Percentiles rank a stretch among this genome's conserved stretches.
These are phyloP conservation scores for Canariomyces notabilis DNA, from an alignment of 2,329 filamentous ascomycete species.

Conservation along the genomic window DNA sequence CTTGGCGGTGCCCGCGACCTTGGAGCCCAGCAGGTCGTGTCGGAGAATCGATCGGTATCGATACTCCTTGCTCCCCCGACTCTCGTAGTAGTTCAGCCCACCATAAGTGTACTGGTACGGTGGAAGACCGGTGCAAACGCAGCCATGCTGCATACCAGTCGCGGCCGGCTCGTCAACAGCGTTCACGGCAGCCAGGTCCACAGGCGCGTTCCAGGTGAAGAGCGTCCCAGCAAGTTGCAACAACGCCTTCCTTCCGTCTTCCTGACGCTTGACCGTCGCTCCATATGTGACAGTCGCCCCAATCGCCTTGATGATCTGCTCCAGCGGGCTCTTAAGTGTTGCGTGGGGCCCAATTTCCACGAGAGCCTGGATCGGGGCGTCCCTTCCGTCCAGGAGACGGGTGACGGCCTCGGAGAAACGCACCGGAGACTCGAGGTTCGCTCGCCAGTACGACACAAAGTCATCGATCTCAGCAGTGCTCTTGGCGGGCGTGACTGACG, in stretches of 20 bases:
- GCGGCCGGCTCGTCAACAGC: constrained; percentile 8
- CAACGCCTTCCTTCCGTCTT: neutral
- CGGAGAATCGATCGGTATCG: constrained; percentile 6
- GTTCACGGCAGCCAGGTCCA: constrained; percentile 4
- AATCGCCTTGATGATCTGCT: constrained; percentile 23
- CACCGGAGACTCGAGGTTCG: constrained; percentile 28
- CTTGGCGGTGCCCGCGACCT: constrained; percentile 1
- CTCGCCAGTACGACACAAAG: constrained; percentile 23
- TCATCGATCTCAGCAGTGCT: neutral
- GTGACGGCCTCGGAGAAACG: constrained; percentile 25
- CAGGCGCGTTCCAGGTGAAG: constrained; percentile 25
- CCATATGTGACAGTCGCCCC: neutral
- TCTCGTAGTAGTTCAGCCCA: constrained; percentile 28
- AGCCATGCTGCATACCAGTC: neutral
- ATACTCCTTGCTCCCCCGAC: constrained; percentile 8
- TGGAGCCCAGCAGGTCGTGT: constrained; percentile 23
- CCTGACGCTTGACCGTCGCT: neutral
- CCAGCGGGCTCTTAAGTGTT: constrained; percentile 25
- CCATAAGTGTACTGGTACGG: constrained; percentile 38
- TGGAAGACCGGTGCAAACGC: constrained; percentile 21
- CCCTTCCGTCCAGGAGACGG: neutral
- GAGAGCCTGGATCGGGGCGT: constrained; percentile 9
- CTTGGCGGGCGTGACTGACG: constrained; percentile 26
- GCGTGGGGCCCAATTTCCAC: constrained; percentile 28
- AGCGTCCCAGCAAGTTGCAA: neutral